phyloP scores from a whole-genome alignment of 116 monocot species.

The Zostera marina region DNA sequence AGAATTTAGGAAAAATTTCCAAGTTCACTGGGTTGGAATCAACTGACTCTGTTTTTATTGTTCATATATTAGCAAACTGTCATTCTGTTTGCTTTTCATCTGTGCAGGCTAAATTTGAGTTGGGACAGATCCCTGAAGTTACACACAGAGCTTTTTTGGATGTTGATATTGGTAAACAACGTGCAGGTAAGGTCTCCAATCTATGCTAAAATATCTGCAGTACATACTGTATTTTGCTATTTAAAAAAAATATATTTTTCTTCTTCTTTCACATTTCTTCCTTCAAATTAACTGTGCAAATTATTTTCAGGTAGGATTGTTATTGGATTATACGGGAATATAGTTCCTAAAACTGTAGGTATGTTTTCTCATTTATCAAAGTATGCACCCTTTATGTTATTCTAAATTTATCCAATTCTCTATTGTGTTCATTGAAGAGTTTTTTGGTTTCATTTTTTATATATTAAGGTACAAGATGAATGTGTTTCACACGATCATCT shows the following conservation, averaged over 20 bases:
- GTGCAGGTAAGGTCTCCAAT: conserved; percentile 28
- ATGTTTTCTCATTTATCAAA: conserved; percentile 5
- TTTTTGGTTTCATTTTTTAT: too few relatives aligned
- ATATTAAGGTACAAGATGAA: too few relatives aligned
- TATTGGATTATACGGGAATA: conserved; percentile 81
- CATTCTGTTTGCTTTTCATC: not conserved
- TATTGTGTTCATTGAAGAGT: too few relatives aligned
- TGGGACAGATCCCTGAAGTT: conserved; percentile 44
- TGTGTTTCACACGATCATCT: too few relatives aligned
- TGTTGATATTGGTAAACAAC: conserved; percentile 60
- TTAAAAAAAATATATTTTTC: not conserved
- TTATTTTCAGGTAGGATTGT: conserved; percentile 71
- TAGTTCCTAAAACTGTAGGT: conserved; percentile 93
- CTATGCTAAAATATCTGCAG: not conserved
- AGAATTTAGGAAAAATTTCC: too few relatives aligned
- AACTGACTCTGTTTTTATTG: not conserved
- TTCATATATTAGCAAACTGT: not conserved
- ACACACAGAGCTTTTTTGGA: conserved; percentile 85
- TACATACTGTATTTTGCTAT: not conserved
- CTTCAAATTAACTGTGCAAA: not conserved
- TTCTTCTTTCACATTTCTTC: not conserved
- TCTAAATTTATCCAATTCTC: too few relatives aligned
- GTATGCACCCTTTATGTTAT: too few relatives aligned
- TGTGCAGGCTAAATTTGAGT: conserved; percentile 9
- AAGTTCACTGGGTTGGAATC: not conserved